Evolutionary conservation across 176 grass and related monocot genomes (phyloP).

Genomic region (Carex parvula): DNA sequence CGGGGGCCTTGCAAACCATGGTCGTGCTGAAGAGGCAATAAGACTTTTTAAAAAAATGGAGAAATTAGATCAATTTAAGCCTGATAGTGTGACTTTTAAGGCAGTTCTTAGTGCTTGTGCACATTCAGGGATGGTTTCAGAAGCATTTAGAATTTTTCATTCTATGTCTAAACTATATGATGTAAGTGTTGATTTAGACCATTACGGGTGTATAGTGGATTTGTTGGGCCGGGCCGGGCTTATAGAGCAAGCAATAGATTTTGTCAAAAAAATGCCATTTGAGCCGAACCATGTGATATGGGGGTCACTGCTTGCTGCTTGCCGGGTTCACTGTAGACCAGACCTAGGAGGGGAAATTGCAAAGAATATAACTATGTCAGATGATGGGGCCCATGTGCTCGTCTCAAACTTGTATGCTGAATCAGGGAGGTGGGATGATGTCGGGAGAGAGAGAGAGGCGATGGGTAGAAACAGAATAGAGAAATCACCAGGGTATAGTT

Average conservation of each 20-base stretch:
- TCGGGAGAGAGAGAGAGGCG: conserved; percentile 42
- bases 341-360: conserved; percentile 48
- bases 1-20: conserved; percentile 67
- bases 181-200: conserved; percentile 51
- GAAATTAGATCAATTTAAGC: conserved; percentile 40
- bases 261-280: conserved; percentile 64
- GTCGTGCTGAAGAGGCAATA: conserved; percentile 49
- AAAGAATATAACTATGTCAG: conserved; percentile 35
- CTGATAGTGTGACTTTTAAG: conserved; percentile 67
- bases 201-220: conserved; percentile 81
- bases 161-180: conserved; percentile 39
- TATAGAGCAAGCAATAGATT: conserved; percentile 58
- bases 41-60: conserved; percentile 57
- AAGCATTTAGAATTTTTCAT: conserved; percentile 57
- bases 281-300: conserved; percentile 61
- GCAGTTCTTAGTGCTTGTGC: conserved; percentile 61
- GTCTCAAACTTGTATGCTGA: conserved; percentile 71
- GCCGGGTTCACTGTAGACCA: conserved; percentile 48
- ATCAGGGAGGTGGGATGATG: conserved; percentile 55
- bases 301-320: conserved; percentile 73
- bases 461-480: conserved; percentile 52
- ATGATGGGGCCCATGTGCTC: conserved; percentile 55
- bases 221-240: conserved; percentile 65
- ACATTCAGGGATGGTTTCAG: conserved; percentile 61
- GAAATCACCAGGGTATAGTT: conserved; percentile 61